phyloP scores from a whole-genome alignment of 1,284 basidiomycete genomes.

The Ustilago vetiveriae region DNA sequence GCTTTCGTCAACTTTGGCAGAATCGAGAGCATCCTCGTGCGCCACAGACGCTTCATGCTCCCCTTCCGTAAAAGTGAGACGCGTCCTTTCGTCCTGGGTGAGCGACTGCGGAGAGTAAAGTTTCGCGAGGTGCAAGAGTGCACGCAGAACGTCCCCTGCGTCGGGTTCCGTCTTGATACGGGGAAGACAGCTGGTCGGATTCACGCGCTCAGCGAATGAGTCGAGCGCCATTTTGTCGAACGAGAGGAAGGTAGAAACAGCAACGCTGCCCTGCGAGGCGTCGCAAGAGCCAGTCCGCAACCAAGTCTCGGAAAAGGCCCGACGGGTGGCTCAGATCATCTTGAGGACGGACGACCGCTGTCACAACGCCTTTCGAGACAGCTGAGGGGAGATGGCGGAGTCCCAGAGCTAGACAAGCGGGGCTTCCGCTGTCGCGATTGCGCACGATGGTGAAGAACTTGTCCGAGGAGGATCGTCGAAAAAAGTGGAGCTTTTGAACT shows the following conservation, averaged over 20 bases:
- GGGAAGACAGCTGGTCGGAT: slow-evolving; percentile 41
- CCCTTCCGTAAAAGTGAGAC: not conserved
- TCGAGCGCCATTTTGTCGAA: slow-evolving; percentile 5
- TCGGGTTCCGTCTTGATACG: slow-evolving; percentile 24
- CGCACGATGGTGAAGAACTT: no score
- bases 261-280: no score
- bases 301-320: no score
- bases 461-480: no score
- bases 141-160: slow-evolving; percentile 4
- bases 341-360: no score
- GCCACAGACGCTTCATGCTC: not conserved
- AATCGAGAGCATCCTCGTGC: slow-evolving; percentile 31
- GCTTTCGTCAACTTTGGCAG: slow-evolving; percentile 28
- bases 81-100: slow-evolving; percentile 1
- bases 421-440: not conserved
- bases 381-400: no score
- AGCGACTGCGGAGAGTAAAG: slow-evolving; percentile 41
- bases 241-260: no score
- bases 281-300: no score
- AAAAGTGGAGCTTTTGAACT: no score
- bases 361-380: no score
- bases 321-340: no score
- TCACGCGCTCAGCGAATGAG: not conserved
- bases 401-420: no score
- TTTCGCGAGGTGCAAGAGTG: slow-evolving; percentile 19